Conservation (phyloP, 208 protist species). For the Wallacemonas sp. region DNA sequence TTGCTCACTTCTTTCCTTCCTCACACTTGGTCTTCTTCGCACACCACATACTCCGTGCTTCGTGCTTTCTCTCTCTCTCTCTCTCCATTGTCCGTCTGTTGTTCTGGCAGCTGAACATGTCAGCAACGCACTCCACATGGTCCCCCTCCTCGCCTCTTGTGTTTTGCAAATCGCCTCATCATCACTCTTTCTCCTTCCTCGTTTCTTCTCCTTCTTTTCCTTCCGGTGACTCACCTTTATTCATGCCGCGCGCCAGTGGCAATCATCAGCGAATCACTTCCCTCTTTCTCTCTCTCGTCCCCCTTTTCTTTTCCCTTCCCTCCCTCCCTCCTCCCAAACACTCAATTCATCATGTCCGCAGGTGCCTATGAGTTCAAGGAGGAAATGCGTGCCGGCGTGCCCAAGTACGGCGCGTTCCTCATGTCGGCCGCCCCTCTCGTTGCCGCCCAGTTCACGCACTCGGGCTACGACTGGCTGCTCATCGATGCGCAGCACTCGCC, state of each 20-base stretch:
- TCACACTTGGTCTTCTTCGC: too few species aligned
- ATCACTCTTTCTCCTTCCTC: constrained; percentile 9
- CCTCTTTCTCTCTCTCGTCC: constrained; percentile 13
- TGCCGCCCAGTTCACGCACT: constrained; percentile 32
- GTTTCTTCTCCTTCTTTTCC: not conserved
- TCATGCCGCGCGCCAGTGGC: too few species aligned
- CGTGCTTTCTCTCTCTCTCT: too few species aligned
- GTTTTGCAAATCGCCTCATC: not conserved
- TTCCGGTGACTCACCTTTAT: too few species aligned
- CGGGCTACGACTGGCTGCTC: constrained; percentile 47
- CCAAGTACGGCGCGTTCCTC: constrained; percentile 45
- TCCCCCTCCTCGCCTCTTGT: not conserved
- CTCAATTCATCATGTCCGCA: constrained; percentile 8
- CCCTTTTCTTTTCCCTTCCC: not conserved
- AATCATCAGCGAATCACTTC: not conserved
- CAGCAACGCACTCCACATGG: too few species aligned
- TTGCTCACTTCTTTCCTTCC: too few species aligned
- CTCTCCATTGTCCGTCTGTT: too few species aligned
- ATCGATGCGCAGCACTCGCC: constrained; percentile 46
- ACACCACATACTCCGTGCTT: too few species aligned
- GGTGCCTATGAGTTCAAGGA: constrained; percentile 30
- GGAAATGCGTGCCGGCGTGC: constrained; percentile 29
- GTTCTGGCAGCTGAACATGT: too few species aligned
- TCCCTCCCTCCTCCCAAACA: not conserved
- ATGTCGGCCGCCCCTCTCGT: constrained; percentile 31